Percentiles rank a stretch among this genome's conserved stretches.
phyloP scores from a whole-genome alignment of 257 asterid genomes.

The Gynochthodes officinalis region DNA sequence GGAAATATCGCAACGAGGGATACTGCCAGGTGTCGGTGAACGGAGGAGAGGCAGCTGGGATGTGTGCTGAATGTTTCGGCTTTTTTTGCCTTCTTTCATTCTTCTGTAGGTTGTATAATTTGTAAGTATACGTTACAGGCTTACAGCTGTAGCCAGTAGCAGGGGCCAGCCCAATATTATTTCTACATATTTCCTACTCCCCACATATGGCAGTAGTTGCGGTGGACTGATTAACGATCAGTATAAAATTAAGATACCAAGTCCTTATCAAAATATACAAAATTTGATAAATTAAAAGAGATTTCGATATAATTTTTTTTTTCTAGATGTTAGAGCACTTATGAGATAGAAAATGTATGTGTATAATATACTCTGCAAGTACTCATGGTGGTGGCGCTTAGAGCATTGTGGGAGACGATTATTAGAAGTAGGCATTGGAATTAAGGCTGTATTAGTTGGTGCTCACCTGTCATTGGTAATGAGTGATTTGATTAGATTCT shows the following conservation, averaged over 20 bases:
- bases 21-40: conserved; percentile 10
- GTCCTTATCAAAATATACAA: too few species aligned
- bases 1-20: conserved; percentile 11
- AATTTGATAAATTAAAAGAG: too few species aligned
- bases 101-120: too few species aligned
- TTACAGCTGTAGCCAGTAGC: conserved; percentile 12
- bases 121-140: too few species aligned
- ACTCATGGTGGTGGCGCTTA: neutral
- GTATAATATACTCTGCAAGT: too few species aligned
- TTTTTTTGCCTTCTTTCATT: too few species aligned
- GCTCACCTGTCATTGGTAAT: conserved; percentile 9
- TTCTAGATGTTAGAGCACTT: too few species aligned
- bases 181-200: too few species aligned
- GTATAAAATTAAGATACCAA: too few species aligned
- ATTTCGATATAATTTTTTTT: too few species aligned
- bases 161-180: conserved; percentile 1
- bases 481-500: conserved; percentile 3
- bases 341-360: too few species aligned
- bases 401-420: neutral
- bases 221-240: too few species aligned
- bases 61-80: neutral
- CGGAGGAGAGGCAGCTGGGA: neutral
- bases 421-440: neutral
- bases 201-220: neutral
- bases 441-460: conserved; percentile 7